phyloP scores from a whole-genome alignment of 2,329 filamentous ascomycete genomes.

The Bipolaris zeicola region DNA sequence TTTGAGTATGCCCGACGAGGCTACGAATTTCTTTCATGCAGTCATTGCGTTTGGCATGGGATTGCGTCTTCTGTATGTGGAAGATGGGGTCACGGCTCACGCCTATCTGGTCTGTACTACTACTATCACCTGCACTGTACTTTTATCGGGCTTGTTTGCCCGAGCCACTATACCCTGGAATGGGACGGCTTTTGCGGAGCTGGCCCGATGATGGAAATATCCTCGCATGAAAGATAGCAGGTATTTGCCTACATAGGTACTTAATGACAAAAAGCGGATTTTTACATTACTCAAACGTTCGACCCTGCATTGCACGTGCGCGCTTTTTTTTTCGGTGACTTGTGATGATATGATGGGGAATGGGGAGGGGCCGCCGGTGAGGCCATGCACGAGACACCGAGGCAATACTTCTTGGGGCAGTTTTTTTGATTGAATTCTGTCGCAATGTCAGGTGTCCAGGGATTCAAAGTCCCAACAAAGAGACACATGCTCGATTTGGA shows the following conservation, averaged over 20 bases:
- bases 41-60: constrained; percentile 34
- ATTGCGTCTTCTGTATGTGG: constrained; percentile 33
- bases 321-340: constrained; percentile 16
- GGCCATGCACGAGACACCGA: constrained; percentile 11
- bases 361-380: constrained; percentile 18
- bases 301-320: neutral
- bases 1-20: constrained; percentile 45
- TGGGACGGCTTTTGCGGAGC: constrained; percentile 29
- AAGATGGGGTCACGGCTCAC: constrained; percentile 46
- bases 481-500: constrained; percentile 34
- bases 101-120: constrained; percentile 50
- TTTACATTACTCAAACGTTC: constrained; percentile 13
- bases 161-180: constrained; percentile 45
- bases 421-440: constrained; percentile 10
- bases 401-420: neutral
- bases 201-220: constrained; percentile 37
- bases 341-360: neutral
- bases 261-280: constrained; percentile 45
- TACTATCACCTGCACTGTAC: constrained; percentile 51
- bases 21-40: constrained; percentile 47
- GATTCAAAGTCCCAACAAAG: constrained; percentile 37
- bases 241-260: constrained; percentile 38
- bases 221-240: constrained; percentile 35
- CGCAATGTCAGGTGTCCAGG: constrained; percentile 25
- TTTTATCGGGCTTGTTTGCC: constrained; percentile 41